Conservation (phyloP, 139 green algal species). For the Prasinococcaceae sp. region DNA sequence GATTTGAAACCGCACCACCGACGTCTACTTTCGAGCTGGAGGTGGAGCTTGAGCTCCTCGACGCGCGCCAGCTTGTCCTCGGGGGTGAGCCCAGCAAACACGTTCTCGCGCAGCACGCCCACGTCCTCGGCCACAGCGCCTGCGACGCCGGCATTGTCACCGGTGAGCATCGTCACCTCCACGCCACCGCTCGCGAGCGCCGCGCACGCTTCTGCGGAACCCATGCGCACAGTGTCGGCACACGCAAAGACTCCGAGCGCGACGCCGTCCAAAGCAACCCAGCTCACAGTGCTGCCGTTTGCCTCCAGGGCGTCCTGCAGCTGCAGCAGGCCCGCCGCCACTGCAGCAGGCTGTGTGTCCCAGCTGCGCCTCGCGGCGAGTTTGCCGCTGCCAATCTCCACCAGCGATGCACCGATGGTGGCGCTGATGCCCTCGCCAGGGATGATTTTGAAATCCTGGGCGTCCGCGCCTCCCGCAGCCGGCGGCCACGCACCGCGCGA, state of each 20-base stretch:
- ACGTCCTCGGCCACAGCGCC: conserved; percentile 21
- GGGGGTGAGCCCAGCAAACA: conserved; percentile 16
- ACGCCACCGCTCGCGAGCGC: conserved; percentile 22
- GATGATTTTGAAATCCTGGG: conserved; percentile 20
- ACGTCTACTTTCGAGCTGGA: too few species aligned
- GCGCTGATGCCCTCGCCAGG: conserved; percentile 18
- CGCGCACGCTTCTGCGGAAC: conserved; percentile 17
- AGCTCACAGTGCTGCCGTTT: conserved; percentile 21
- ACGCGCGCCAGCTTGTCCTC: conserved; percentile 33
- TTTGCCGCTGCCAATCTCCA: conserved; percentile 23
- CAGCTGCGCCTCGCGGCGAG: conserved; percentile 13
- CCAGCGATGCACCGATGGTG: conserved; percentile 11
- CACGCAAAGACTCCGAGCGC: conserved; percentile 9
- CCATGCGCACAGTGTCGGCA: conserved; percentile 4
- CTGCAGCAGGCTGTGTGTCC: not conserved
- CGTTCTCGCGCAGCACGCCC: conserved; percentile 21
- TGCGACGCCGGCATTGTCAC: conserved; percentile 35
- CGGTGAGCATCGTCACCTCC: conserved; percentile 38
- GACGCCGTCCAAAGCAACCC: conserved; percentile 23
- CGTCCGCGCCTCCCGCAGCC: conserved; percentile 6
- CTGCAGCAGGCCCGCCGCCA: not conserved
- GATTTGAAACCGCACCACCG: not conserved
- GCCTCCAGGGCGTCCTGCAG: conserved; percentile 2
- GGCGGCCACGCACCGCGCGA: too few species aligned
- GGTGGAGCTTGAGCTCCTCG: conserved; percentile 7